Conservation (phyloP, 371 early-diverging fungal species). For the Thermomucor indicae-seudaticae region DNA sequence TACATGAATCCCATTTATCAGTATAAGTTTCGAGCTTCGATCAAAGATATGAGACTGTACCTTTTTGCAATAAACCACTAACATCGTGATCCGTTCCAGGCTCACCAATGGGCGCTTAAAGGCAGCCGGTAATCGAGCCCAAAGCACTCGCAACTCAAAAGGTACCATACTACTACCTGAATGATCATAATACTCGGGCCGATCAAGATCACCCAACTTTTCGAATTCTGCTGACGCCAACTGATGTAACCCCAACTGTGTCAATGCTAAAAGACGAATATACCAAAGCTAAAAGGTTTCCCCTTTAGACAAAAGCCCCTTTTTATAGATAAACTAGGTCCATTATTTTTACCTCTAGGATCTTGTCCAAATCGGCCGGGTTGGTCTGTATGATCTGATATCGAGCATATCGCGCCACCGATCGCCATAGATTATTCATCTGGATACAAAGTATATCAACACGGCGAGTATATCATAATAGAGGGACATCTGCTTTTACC, state of each 20-base stretch:
- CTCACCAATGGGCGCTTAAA: conserved; percentile 44
- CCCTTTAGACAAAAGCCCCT: not conserved
- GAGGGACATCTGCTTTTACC: conserved; percentile 13
- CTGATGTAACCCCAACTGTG: conserved; percentile 51
- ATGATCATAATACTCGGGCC: conserved; percentile 35
- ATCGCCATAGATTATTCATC: conserved; percentile 59
- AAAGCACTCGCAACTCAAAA: conserved; percentile 51
- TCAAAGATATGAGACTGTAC: not conserved
- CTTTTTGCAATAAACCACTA: conserved; percentile 53
- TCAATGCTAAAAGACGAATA: conserved; percentile 47
- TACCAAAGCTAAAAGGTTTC: conserved; percentile 51
- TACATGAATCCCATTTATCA: not conserved
- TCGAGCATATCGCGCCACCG: conserved; percentile 53
- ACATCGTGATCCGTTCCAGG: conserved; percentile 47
- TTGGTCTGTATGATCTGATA: conserved; percentile 46
- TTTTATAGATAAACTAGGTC: not conserved
- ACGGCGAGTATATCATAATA: not conserved
- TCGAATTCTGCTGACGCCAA: conserved; percentile 61
- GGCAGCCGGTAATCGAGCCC: conserved; percentile 47
- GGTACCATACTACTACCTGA: conserved; percentile 45
- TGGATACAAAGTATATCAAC: conserved; percentile 4
- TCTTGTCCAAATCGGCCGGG: conserved; percentile 23
- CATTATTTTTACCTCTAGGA: conserved; percentile 28
- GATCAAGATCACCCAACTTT: conserved; percentile 50
- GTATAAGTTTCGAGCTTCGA: not conserved